Evolutionary conservation across 1,284 basidiomycete species (phyloP).

Genomic region (Papiliotrema flavescens): DNA sequence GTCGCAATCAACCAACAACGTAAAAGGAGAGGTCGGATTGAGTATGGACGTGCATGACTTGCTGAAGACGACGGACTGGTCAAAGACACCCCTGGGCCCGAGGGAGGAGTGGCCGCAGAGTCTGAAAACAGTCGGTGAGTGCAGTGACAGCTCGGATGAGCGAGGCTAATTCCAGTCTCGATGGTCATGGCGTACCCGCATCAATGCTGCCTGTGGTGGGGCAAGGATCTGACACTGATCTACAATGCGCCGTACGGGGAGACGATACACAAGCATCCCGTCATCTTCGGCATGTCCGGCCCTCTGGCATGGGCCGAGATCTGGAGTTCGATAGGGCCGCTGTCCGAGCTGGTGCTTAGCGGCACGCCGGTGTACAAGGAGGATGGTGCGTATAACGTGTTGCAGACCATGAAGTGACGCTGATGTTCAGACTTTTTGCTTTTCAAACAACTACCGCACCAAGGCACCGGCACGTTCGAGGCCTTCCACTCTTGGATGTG

Average conservation of each 20-base stretch:
- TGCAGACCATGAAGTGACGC: conserved; percentile 1
- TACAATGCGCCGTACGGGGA: conserved; percentile 44
- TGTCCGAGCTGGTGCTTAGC: conserved; percentile 36
- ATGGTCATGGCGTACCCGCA: conserved; percentile 39
- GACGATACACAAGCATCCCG: conserved; percentile 39
- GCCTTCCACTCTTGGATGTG: conserved; percentile 38
- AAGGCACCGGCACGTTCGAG: conserved; percentile 26
- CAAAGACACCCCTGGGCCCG: conserved; percentile 38
- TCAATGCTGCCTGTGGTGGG: conserved; percentile 45
- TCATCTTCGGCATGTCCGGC: conserved; percentile 42
- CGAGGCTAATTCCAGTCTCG: conserved; percentile 14
- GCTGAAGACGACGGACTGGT: conserved; percentile 40
- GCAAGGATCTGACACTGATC: conserved; percentile 40
- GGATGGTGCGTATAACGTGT: conserved; percentile 27
- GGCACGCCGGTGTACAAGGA: conserved; percentile 42
- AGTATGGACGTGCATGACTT: conserved; percentile 27
- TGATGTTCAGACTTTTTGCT: conserved; percentile 28
- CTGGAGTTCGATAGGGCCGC: conserved; percentile 38
- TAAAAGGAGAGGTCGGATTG: conserved; percentile 5
- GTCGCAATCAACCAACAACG: neutral
- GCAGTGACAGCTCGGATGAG: neutral
- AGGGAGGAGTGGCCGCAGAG: conserved; percentile 35
- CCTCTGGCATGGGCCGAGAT: conserved; percentile 40
- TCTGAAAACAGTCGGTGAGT: conserved; percentile 34
- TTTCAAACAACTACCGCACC: conserved; percentile 31